Percentiles rank a stretch among this genome's conserved stretches.
phyloP scores from a whole-genome alignment of 495 filamentous ascomycete genomes.

The Aspergillus cristatus region DNA sequence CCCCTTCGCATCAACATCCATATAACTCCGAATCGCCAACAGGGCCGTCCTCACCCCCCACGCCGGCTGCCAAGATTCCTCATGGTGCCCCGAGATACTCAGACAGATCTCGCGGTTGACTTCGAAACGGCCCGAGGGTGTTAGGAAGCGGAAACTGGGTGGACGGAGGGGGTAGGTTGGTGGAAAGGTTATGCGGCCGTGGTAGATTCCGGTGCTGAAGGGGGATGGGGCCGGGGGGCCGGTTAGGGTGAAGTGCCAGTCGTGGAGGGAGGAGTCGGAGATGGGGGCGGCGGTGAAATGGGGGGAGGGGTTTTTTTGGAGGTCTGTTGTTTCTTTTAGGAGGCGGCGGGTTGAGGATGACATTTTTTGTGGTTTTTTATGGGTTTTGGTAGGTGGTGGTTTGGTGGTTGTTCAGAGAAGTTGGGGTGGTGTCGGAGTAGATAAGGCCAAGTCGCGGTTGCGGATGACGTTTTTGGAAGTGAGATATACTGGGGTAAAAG shows the following conservation, averaged over 20 bases:
- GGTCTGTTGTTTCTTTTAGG: slow-evolving; percentile 73
- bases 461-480: background rate
- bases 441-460: slow-evolving; percentile 1
- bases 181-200: slow-evolving; percentile 89
- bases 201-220: slow-evolving; percentile 78
- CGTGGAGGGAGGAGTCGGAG: slow-evolving; percentile 76
- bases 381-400: slow-evolving; percentile 4
- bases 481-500: no score
- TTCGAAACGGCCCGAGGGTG: slow-evolving; percentile 88
- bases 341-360: slow-evolving; percentile 43
- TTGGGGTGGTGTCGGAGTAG: slow-evolving; percentile 4
- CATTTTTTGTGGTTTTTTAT: slow-evolving; percentile 17
- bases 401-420: slow-evolving; percentile 1
- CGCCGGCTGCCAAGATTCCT: slow-evolving; percentile 96
- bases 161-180: slow-evolving; percentile 81
- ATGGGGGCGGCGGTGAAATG: slow-evolving; percentile 76
- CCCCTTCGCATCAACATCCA: slow-evolving; percentile 45
- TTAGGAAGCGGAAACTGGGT: slow-evolving; percentile 88
- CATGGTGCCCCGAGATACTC: slow-evolving; percentile 86
- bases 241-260: slow-evolving; percentile 98
- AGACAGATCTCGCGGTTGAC: slow-evolving; percentile 96
- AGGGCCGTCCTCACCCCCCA: slow-evolving; percentile 76
- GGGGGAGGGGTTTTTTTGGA: slow-evolving; percentile 64
- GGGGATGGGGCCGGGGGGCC: slow-evolving; percentile 75
- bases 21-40: slow-evolving; percentile 44